These are phyloP conservation scores for Ophiostoma quercus DNA, from an alignment of 2,329 filamentous ascomycete genomes.

Conservation along the genomic window DNA sequence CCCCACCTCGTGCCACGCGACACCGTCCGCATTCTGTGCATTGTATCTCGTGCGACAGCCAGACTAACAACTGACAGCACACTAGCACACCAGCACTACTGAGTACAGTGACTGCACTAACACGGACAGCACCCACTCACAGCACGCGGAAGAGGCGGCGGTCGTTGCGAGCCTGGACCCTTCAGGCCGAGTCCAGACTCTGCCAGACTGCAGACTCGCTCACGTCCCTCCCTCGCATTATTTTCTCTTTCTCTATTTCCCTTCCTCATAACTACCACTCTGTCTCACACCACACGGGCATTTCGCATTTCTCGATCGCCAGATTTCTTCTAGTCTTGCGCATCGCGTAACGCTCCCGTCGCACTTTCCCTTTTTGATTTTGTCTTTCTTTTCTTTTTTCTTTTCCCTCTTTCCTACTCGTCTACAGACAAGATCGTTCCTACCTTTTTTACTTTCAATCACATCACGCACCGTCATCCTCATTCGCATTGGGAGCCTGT, in stretches of 20 bases:
- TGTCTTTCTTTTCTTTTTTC: background rate
- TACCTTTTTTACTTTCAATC: background rate
- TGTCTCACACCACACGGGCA: background rate
- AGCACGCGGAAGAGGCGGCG: background rate
- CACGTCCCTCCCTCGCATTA: too few relatives aligned
- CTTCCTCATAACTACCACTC: too few relatives aligned
- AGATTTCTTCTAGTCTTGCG: background rate
- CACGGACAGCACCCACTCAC: background rate
- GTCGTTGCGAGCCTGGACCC: conserved; percentile 4
- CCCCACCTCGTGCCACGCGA: background rate
- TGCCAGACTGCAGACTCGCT: background rate
- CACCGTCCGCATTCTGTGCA: background rate
- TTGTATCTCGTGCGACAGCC: background rate
- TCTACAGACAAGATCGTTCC: background rate
- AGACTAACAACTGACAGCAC: background rate
- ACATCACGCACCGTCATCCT: too few relatives aligned
- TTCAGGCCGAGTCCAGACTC: conserved; percentile 10
- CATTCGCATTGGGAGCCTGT: too few relatives aligned
- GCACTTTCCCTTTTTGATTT: background rate
- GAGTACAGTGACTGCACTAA: background rate
- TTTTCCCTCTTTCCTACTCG: background rate
- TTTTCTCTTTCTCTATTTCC: too few relatives aligned
- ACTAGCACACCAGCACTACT: background rate
- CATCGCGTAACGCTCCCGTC: background rate
- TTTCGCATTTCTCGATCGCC: background rate